Evolutionary conservation across 768 basidiomycete genomes (phyloP).

Genomic region (Leccinum aurantiacum): DNA sequence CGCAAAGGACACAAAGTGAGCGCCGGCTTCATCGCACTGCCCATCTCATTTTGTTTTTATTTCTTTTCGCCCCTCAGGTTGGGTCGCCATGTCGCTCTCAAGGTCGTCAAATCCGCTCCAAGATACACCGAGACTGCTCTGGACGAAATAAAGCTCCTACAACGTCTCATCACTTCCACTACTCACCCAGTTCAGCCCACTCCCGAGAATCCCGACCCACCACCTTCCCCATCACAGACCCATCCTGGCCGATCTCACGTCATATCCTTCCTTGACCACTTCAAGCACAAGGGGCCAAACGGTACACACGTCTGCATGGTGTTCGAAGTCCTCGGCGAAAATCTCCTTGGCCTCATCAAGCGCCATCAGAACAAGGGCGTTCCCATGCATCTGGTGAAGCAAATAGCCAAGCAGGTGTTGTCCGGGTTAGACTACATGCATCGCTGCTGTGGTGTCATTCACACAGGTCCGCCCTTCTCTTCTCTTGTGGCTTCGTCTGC

Average conservation of each 20-base stretch:
- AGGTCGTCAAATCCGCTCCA: conserved; percentile 96
- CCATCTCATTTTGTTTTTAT: conserved; percentile 12
- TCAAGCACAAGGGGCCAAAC: conserved; percentile 94
- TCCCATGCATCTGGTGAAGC: conserved; percentile 87
- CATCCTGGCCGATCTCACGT: conserved; percentile 93
- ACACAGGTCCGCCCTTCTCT: conserved; percentile 61
- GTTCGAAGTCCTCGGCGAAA: conserved; percentile 97
- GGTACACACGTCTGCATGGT: conserved; percentile 99
- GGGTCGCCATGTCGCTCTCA: conserved; percentile 96
- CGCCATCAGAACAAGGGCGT: conserved; percentile 98
- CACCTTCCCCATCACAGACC: conserved; percentile 56
- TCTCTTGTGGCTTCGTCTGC: background rate
- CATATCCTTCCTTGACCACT: conserved; percentile 97
- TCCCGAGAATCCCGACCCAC: conserved; percentile 48
- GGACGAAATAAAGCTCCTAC: conserved; percentile 97
- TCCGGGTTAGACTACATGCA: conserved; percentile 98
- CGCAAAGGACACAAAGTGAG: conserved; percentile 77
- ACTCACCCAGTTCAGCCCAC: conserved; percentile 53
- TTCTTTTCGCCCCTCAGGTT: conserved; percentile 51
- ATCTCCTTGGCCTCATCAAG: conserved; percentile 93
- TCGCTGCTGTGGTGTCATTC: conserved; percentile 93
- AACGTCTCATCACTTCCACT: conserved; percentile 87
- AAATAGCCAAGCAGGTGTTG: conserved; percentile 95
- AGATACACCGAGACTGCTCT: conserved; percentile 97
- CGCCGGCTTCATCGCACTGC: conserved; percentile 9